phyloP scores from a whole-genome alignment of 306 rosid species.

The Fragaria vesca region DNA sequence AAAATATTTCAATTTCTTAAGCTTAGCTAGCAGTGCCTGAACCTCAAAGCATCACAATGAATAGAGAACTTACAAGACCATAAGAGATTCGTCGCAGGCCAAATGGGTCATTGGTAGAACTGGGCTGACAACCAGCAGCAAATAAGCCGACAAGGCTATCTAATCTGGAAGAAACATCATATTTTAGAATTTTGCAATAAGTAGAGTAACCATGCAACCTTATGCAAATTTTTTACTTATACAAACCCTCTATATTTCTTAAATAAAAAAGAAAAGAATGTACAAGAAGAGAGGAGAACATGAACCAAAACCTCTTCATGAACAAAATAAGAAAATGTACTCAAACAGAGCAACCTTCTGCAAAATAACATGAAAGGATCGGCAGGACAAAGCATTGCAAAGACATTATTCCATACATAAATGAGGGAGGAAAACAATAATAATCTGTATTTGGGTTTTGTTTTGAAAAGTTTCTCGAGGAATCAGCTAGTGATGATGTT shows the following conservation, averaged over 20 bases:
- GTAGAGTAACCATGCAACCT: neutral
- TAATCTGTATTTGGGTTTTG: neutral
- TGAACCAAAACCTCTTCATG: no score
- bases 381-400: neutral
- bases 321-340: no score
- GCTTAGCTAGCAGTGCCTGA: constrained; percentile 16
- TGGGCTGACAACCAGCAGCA: constrained; percentile 94
- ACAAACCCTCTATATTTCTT: no score
- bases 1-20: constrained; percentile 24
- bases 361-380: neutral
- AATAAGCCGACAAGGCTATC: constrained; percentile 94
- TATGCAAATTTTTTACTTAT: neutral
- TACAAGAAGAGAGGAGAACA: no score
- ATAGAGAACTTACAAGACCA: constrained; percentile 75
- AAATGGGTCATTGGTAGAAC: constrained; percentile 85
- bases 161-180: constrained; percentile 56
- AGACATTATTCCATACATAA: neutral
- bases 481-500: neutral
- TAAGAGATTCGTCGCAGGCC: constrained; percentile 90
- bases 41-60: constrained; percentile 24
- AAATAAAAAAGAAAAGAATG: no score
- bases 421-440: neutral
- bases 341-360: neutral
- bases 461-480: neutral
- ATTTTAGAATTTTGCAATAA: constrained; percentile 22